Base-by-base conservation (phyloP, 164 flowering plant genomes). In the Kingdonia uniflora region DNA sequence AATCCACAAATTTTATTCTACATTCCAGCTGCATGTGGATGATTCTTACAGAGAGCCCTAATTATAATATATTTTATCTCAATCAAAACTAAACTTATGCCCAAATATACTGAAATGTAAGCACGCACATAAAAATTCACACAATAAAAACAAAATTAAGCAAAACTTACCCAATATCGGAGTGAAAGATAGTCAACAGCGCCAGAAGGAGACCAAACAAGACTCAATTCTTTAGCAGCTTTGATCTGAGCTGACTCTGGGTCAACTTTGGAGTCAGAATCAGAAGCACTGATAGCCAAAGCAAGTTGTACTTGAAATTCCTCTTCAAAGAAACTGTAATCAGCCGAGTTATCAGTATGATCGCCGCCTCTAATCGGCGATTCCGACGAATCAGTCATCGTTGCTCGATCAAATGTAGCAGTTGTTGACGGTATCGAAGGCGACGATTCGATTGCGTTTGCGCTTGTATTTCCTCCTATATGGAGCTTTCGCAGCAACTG, bases 281-380 rank as follows among this genome's bases (percentile, higher is more conserved):
- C 90, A 54, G 99, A 92, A 2, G 87, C 99, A 57, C 95, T 86
- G n/a, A 92, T 80, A 42, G 99, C 99, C 51, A 92, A 56, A 26
- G 99, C 99, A 52, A 92, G 71, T 72, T 92, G 95, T 25, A 92
- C 77, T 62, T 92, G 96, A 64, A 76, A 92, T 74, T 92, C 99
- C 82, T 92, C 99, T 61, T 92, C 96, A 61, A 84, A 67, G 57
- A 79, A 76, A 69, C 70, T 76, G 51, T 73, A 84, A 60, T 79
- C 81, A 0, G 53, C 64, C n/a, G 61, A 38, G 2, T 21, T 54
- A 43, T 52, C 51, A 19, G 20, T 14, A 25, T 17, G 47, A 20
- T 16, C 55, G 11, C 11, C 53, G 6, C 20, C 64, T 26, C 54
- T 44, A 23, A 33, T 23, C 12, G 40, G 15, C 53, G 17, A 19